Evolutionary conservation across 768 basidiomycete genomes (phyloP).

Genomic region (Rhizopogon sp.): DNA sequence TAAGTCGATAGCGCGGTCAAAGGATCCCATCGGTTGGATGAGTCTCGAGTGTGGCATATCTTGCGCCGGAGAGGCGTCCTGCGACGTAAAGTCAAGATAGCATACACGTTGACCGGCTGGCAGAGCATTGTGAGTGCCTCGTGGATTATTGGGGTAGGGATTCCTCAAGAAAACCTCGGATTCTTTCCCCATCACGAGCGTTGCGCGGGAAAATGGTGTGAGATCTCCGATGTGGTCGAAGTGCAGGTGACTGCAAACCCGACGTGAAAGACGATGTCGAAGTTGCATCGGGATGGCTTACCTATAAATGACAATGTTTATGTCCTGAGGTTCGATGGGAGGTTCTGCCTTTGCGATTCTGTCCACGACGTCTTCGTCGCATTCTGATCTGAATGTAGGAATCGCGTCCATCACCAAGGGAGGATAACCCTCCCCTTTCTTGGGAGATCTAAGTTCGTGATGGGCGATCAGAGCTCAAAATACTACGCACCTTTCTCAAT

Average conservation of each 20-base stretch:
- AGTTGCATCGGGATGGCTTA: not conserved
- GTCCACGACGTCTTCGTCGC: conserved; percentile 3
- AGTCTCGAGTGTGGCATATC: not conserved
- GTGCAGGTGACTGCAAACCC: conserved; percentile 2
- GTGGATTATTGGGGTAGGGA: not conserved
- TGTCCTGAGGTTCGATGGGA: not conserved
- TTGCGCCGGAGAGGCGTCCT: not conserved
- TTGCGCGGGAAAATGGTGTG: conserved; percentile 2
- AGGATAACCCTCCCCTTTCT: conserved; percentile 5
- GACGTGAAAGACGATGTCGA: not conserved
- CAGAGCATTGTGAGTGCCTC: not conserved
- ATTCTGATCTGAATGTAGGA: not conserved
- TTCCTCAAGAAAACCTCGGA: not conserved
- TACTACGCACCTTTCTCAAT: conserved; percentile 2
- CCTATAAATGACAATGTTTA: conserved; percentile 5
- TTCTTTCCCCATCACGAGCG: not conserved
- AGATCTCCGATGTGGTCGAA: conserved; percentile 8
- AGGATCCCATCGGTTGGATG: conserved; percentile 1
- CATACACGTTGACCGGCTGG: not conserved
- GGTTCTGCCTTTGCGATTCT: not conserved
- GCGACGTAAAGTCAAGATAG: not conserved
- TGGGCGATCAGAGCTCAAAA: not conserved
- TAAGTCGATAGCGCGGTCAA: conserved; percentile 3
- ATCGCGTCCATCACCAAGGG: not conserved
- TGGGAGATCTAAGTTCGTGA: not conserved